These are phyloP conservation scores for Russula griseocarnosa DNA, from an alignment of 768 basidiomycete genomes.

Conservation along the genomic window DNA sequence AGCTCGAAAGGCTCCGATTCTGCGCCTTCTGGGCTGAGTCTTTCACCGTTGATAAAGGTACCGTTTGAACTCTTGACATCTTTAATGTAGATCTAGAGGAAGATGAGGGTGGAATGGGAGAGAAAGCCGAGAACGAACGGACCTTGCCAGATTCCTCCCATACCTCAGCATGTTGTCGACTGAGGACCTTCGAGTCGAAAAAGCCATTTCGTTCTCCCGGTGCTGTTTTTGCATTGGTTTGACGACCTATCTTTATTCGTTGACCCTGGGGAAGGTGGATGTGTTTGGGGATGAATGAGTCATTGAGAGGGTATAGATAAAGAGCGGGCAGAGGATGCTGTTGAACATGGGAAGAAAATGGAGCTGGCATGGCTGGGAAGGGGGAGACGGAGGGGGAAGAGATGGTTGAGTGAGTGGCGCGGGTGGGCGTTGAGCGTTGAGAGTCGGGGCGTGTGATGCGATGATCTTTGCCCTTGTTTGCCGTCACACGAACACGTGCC, in stretches of 20 bases:
- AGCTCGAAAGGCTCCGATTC: constrained; percentile 93
- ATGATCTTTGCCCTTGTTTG: constrained; percentile 3
- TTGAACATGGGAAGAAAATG: constrained; percentile 20
- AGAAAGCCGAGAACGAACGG: constrained; percentile 28
- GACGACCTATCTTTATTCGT: constrained; percentile 88
- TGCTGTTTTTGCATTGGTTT: constrained; percentile 93
- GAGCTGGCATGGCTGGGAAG: constrained; percentile 22
- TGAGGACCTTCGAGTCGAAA: constrained; percentile 94
- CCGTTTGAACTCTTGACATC: constrained; percentile 98
- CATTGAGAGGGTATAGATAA: constrained; percentile 83
- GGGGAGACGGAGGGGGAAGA: background rate
- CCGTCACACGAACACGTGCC: constrained; percentile 23
- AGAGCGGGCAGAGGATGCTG: constrained; percentile 35
- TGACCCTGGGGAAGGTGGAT: constrained; percentile 68
- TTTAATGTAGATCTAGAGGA: constrained; percentile 85
- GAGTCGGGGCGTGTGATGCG: background rate
- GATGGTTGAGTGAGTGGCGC: constrained; percentile 11
- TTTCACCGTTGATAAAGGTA: constrained; percentile 95
- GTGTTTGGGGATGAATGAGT: constrained; percentile 92
- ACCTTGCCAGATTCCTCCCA: constrained; percentile 93
- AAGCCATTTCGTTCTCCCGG: constrained; percentile 92
- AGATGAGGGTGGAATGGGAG: constrained; percentile 27
- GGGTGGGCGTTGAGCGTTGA: constrained; percentile 9
- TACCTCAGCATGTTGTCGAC: constrained; percentile 95
- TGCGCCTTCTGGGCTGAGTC: constrained; percentile 81